These are phyloP conservation scores for Isoetes engelmannii DNA, from an alignment of 83 land plant species.

Conservation along the genomic window DNA sequence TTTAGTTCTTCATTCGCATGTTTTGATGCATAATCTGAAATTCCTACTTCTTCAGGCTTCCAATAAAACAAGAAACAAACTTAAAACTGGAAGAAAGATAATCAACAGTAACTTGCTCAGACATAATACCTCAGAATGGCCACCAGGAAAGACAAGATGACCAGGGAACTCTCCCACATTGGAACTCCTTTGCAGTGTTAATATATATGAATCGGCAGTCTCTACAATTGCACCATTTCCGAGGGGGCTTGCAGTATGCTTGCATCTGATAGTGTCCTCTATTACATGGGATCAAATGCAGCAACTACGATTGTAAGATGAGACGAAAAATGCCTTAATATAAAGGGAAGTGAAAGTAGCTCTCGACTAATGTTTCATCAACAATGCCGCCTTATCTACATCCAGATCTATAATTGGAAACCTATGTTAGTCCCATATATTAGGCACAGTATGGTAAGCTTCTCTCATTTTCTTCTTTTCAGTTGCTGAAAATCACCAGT, in stretches of 20 bases:
- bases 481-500: too few species aligned
- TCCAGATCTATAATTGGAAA: too few species aligned
- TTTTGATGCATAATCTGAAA: conserved; percentile 35
- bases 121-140: conserved; percentile 87
- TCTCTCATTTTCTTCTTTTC: too few species aligned
- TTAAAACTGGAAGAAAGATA: not conserved
- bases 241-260: conserved; percentile 74
- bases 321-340: too few species aligned
- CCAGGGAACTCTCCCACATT: conserved; percentile 97
- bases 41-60: conserved; percentile 78
- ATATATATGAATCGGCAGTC: conserved; percentile 57
- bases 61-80: not conserved
- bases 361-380: too few species aligned
- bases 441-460: too few species aligned
- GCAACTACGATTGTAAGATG: too few species aligned
- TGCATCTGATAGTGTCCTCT: conserved; percentile 63
- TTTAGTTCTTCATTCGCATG: conserved; percentile 32
- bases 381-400: too few species aligned
- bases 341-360: too few species aligned
- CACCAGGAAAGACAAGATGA: conserved; percentile 90
- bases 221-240: conserved; percentile 95
- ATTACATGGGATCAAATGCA: not conserved
- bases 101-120: not conserved
- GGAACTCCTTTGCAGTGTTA: conserved; percentile 65
- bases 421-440: too few species aligned